Conservation (phyloP, 768 basidiomycete genomes). For the Serpula lacrymans region DNA sequence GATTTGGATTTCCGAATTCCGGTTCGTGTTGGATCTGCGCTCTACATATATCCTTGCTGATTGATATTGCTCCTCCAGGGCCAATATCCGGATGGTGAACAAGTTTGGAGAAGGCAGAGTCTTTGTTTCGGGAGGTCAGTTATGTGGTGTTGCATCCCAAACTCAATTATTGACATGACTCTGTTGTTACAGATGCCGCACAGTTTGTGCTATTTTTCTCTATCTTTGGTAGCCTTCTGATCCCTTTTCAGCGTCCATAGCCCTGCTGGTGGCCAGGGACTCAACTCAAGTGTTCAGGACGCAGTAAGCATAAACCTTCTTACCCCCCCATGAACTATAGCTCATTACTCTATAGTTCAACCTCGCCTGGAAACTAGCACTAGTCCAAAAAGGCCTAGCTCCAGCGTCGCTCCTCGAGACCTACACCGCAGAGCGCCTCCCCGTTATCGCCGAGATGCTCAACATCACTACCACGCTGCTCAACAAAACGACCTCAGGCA, state of each 20-base stretch:
- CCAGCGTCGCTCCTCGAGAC: constrained; percentile 23
- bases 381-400: constrained; percentile 22
- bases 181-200: constrained; percentile 7
- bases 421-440: constrained; percentile 30
- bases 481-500: constrained; percentile 1
- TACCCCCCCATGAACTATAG: background rate
- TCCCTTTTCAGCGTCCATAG: constrained; percentile 4
- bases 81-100: constrained; percentile 11
- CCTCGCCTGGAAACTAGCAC: constrained; percentile 32
- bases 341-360: constrained; percentile 20
- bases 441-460: constrained; percentile 36
- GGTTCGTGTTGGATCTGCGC: constrained; percentile 4
- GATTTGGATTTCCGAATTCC: constrained; percentile 2
- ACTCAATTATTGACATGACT: background rate
- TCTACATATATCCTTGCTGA: background rate
- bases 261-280: constrained; percentile 13
- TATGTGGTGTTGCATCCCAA: background rate
- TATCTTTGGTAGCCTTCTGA: background rate
- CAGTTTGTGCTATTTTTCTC: constrained; percentile 2
- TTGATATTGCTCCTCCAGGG: constrained; percentile 3
- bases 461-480: constrained; percentile 18
- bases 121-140: constrained; percentile 14
- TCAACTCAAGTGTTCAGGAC: constrained; percentile 16
- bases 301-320: constrained; percentile 7
- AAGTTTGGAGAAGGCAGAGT: constrained; percentile 11